These are phyloP conservation scores for Exophiala dermatitidis DNA, from an alignment of 2,329 filamentous ascomycete genomes.

Conservation along the genomic window DNA sequence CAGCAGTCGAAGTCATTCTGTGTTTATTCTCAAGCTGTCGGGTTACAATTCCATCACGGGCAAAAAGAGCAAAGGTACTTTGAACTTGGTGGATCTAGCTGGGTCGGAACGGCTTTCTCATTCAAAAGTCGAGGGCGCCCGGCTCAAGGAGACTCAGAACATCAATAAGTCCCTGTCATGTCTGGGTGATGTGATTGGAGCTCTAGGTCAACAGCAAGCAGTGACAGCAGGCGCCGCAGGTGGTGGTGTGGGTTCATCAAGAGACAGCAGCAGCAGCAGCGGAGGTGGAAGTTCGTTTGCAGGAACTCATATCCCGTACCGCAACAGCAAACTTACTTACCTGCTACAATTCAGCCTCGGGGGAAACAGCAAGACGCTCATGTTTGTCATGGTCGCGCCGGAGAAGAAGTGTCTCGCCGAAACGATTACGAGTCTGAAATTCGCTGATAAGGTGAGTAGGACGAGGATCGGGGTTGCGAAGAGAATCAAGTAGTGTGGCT, in stretches of 20 bases:
- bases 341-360: slow-evolving; percentile 90
- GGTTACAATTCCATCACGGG: slow-evolving; percentile 65
- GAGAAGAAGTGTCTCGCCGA: slow-evolving; percentile 85
- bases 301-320: slow-evolving; percentile 76
- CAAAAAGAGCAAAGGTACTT: slow-evolving; percentile 81
- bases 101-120: slow-evolving; percentile 87
- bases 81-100: slow-evolving; percentile 92
- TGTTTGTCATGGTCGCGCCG: slow-evolving; percentile 98
- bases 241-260: not conserved
- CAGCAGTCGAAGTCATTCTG: slow-evolving; percentile 87
- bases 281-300: slow-evolving; percentile 33
- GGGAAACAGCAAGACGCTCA: slow-evolving; percentile 93
- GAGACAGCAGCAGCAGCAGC: slow-evolving; percentile 14
- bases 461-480: slow-evolving; percentile 26
- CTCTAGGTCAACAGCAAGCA: slow-evolving; percentile 64
- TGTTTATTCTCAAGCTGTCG: slow-evolving; percentile 74
- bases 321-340: slow-evolving; percentile 95
- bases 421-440: slow-evolving; percentile 88
- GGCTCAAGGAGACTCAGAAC: slow-evolving; percentile 88
- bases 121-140: slow-evolving; percentile 75
- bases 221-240: not conserved
- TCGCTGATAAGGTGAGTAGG: slow-evolving; percentile 72
- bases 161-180: slow-evolving; percentile 95
- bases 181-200: slow-evolving; percentile 88
- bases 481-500: slow-evolving; percentile 4